phyloP scores from a whole-genome alignment of 768 basidiomycete species.

The Termitomyces sp. region DNA sequence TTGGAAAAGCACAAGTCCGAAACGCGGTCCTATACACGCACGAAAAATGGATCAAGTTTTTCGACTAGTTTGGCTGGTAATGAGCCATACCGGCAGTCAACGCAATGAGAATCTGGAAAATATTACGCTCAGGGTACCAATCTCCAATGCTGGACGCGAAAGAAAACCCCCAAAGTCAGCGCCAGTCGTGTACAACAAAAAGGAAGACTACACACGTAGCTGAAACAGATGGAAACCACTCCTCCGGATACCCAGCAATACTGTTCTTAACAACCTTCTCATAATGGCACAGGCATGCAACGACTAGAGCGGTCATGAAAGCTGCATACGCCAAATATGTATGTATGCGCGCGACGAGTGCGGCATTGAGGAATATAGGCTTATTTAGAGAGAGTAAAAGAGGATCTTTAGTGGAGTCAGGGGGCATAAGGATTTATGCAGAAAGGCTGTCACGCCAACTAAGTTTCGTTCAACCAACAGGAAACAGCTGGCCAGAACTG shows the following conservation, averaged over 20 bases:
- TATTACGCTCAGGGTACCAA: constrained; percentile 81
- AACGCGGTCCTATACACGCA: constrained; percentile 57
- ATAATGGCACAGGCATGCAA: constrained; percentile 72
- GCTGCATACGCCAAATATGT: constrained; percentile 62
- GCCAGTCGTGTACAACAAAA: not conserved
- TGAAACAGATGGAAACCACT: constrained; percentile 91
- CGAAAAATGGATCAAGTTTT: not conserved
- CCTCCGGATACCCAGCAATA: constrained; percentile 76
- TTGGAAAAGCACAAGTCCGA: constrained; percentile 57
- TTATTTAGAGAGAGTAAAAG: not conserved
- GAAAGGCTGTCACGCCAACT: not conserved
- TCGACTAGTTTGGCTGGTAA: not conserved
- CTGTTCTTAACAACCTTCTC: constrained; percentile 82
- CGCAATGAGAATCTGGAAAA: constrained; percentile 87
- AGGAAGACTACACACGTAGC: constrained; percentile 51
- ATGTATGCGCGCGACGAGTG: constrained; percentile 57
- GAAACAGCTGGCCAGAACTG: too few species aligned
- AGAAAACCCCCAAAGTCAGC: not conserved
- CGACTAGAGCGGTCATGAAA: constrained; percentile 55
- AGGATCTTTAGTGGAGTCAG: not conserved
- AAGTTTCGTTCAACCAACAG: not conserved
- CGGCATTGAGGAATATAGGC: constrained; percentile 35
- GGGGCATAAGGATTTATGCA: constrained; percentile 1
- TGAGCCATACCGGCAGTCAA: constrained; percentile 56
- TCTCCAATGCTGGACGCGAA: constrained; percentile 65